phyloP scores from a whole-genome alignment of 768 basidiomycete species.

The Punctularia strigosozonata region DNA sequence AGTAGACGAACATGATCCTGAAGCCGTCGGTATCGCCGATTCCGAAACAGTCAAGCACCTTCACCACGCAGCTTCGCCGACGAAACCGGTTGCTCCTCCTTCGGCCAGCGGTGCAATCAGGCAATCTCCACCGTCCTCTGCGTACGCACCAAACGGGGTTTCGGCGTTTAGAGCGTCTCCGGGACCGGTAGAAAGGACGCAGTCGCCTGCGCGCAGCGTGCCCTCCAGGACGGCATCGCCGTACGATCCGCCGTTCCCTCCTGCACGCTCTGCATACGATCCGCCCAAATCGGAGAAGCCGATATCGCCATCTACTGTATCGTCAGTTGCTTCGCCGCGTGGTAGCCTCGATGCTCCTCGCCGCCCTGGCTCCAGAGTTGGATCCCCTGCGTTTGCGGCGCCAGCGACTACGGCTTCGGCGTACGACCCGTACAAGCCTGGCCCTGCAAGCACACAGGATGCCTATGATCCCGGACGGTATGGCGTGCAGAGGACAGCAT shows the following conservation, averaged over 20 bases:
- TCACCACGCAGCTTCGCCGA: too few relatives aligned
- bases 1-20: neutral
- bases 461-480: slow-evolving; percentile 55
- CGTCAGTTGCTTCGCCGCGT: neutral
- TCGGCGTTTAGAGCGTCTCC: neutral
- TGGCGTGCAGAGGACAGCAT: slow-evolving; percentile 18
- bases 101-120: too few relatives aligned
- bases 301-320: neutral
- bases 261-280: slow-evolving; percentile 6
- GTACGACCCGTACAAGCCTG: slow-evolving; percentile 10
- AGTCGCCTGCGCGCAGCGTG: neutral
- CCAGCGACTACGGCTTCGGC: neutral
- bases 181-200: neutral
- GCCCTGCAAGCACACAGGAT: too few relatives aligned
- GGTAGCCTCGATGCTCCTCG: slow-evolving; percentile 1
- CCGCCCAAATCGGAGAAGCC: slow-evolving; percentile 7
- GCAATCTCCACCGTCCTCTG: slow-evolving; percentile 3
- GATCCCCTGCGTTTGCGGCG: slow-evolving; percentile 10
- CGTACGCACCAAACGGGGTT: neutral
- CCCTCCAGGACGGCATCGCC: neutral
- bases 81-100: too few relatives aligned
- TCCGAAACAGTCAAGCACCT: too few relatives aligned
- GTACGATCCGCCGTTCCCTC: slow-evolving; percentile 7
- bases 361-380: slow-evolving; percentile 8
- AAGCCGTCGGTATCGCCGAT: slow-evolving; percentile 11